A percentile compares a stretch with the other conserved stretches of the same genome.
Conservation (phyloP, 768 basidiomycete genomes). For the Boletus speciosus region DNA sequence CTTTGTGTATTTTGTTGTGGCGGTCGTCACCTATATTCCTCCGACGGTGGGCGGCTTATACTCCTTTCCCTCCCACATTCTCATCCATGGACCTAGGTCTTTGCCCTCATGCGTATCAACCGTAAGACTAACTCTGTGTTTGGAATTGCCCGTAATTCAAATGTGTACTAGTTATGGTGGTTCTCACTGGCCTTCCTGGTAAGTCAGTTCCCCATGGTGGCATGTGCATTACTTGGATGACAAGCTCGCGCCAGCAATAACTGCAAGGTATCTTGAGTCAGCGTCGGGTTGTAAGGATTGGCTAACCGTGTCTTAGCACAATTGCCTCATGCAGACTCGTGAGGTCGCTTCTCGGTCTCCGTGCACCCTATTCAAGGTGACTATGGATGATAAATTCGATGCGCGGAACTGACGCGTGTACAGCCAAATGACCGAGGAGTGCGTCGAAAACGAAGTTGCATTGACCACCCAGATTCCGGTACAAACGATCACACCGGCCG, state of each 20-base stretch:
- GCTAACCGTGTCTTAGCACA: constrained; percentile 1
- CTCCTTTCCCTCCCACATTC: neutral
- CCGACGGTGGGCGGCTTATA: constrained; percentile 1
- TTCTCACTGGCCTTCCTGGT: constrained; percentile 5
- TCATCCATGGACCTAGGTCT: constrained; percentile 6
- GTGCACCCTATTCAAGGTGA: neutral
- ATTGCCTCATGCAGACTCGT: constrained; percentile 18
- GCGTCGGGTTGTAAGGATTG: neutral
- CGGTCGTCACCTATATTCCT: constrained; percentile 15
- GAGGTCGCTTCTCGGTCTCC: constrained; percentile 14
- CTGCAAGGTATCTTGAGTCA: constrained; percentile 15
- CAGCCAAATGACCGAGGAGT: neutral
- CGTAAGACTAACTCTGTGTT: neutral
- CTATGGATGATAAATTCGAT: neutral
- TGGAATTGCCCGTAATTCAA: neutral
- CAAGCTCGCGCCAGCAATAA: constrained; percentile 4
- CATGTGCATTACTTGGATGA: neutral
- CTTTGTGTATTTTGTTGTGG: constrained; percentile 19
- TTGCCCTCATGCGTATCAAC: constrained; percentile 1
- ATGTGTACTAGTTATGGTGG: constrained; percentile 2
- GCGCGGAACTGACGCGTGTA: neutral
- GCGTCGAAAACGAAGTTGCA: neutral
- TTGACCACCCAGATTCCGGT: constrained; percentile 8
- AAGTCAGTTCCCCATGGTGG: neutral
- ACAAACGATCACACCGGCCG: neutral